Conservation (phyloP, 768 basidiomycete genomes). For the Termitomyces sp. region DNA sequence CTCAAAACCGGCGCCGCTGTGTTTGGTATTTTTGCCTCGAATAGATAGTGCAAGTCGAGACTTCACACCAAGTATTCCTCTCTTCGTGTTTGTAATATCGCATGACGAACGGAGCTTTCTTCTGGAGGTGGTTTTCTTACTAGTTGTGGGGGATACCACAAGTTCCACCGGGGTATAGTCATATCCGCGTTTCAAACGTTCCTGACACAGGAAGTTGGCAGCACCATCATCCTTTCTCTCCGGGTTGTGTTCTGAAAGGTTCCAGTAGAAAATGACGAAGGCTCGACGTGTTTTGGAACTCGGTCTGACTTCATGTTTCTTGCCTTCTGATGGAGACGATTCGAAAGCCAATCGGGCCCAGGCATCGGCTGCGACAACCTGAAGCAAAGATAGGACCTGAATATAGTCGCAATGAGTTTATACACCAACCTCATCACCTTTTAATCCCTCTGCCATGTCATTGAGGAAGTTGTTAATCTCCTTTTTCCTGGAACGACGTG, state of each 20-base stretch:
- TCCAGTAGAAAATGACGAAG: slow-evolving; percentile 20
- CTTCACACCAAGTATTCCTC: not conserved
- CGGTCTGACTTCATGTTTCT: not conserved
- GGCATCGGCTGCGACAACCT: slow-evolving; percentile 8
- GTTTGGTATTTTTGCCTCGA: not conserved
- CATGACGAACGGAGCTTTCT: not conserved
- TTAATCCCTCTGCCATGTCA: not conserved
- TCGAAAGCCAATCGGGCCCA: slow-evolving; percentile 14
- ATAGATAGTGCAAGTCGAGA: not conserved
- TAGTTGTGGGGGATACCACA: not conserved
- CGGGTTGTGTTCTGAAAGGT: slow-evolving; percentile 7
- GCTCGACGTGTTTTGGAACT: slow-evolving; percentile 8
- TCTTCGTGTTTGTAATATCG: not conserved
- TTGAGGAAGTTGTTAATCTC: slow-evolving; percentile 2
- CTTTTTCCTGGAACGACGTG: not conserved
- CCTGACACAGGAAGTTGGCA: slow-evolving; percentile 13
- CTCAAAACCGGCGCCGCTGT: not conserved
- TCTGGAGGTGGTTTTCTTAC: not conserved
- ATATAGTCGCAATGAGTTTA: not conserved
- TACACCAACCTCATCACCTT: not conserved
- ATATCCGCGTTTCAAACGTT: slow-evolving; percentile 12
- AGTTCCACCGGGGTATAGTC: not conserved
- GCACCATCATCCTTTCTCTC: not conserved
- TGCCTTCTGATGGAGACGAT: not conserved
- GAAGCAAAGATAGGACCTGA: not conserved